phyloP scores from a whole-genome alignment of 331 rosid species.

The Pyrus hybrid region DNA sequence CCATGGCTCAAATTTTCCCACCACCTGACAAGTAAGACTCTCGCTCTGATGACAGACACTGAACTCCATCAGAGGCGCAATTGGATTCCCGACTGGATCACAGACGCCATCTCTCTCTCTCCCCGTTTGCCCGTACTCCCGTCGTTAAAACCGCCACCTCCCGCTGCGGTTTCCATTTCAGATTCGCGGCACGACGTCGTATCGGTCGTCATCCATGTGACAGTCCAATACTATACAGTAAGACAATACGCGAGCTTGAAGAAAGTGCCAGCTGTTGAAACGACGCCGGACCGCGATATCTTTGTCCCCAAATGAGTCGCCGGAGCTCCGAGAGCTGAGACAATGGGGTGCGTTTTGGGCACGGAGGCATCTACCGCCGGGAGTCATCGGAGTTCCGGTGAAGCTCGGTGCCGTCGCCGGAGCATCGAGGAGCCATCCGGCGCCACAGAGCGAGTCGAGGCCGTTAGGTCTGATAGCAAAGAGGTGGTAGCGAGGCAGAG shows the following conservation, averaged over 20 bases:
- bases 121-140: not conserved
- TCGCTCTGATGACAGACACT: constrained; percentile 2
- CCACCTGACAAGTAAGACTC: not conserved
- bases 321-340: not conserved
- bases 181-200: not conserved
- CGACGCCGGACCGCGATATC: not conserved
- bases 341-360: constrained; percentile 92
- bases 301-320: constrained; percentile 30
- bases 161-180: not conserved
- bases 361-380: not conserved
- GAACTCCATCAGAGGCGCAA: not conserved
- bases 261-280: not conserved
- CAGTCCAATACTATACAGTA: not conserved
- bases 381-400: constrained; percentile 12
- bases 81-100: not conserved
- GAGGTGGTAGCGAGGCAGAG: constrained; percentile 11
- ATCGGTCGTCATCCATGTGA: not conserved
- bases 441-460: constrained; percentile 15
- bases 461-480: constrained; percentile 25
- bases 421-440: constrained; percentile 4
- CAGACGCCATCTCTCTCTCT: not conserved
- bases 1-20: constrained; percentile 18
- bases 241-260: not conserved
- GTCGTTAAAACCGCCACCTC: not conserved
- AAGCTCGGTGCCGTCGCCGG: constrained; percentile 26